phyloP scores from a whole-genome alignment of 345 rosid genomes.

The Dipteronia sinensis region DNA sequence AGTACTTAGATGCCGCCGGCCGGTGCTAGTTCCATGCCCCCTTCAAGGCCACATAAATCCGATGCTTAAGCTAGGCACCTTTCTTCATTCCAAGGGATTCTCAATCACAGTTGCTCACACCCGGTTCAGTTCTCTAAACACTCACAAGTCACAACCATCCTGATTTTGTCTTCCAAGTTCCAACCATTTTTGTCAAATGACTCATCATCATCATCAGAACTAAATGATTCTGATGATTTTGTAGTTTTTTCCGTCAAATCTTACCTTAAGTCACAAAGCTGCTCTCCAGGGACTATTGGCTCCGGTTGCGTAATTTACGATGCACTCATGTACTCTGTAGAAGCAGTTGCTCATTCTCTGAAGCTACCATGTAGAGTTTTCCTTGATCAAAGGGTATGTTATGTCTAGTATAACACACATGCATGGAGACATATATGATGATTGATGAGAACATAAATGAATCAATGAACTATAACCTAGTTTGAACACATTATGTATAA shows the following conservation, averaged over 20 bases:
- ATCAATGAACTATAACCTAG: too few species aligned
- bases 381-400: too few species aligned
- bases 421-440: too few species aligned
- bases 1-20: background rate
- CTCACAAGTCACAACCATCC: slow-evolving; percentile 1
- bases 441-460: too few species aligned
- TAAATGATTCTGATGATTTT: background rate
- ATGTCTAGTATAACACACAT: too few species aligned
- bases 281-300: slow-evolving; percentile 16
- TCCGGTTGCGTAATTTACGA: slow-evolving; percentile 10
- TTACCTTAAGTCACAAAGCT: slow-evolving; percentile 12
- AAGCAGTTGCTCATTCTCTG: slow-evolving; percentile 3
- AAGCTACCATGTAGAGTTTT: too few species aligned
- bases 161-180: background rate
- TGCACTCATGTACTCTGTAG: slow-evolving; percentile 23
- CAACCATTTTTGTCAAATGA: background rate
- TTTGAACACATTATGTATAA: too few species aligned
- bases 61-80: slow-evolving; percentile 23
- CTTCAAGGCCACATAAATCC: slow-evolving; percentile 28
- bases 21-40: slow-evolving; percentile 27
- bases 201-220: background rate
- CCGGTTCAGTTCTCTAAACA: background rate
- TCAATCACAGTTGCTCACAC: slow-evolving; percentile 6
- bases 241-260: background rate
- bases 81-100: slow-evolving; percentile 5